phyloP scores from a whole-genome alignment of 495 filamentous ascomycete genomes.

The Astrothelium subdiscretum region DNA sequence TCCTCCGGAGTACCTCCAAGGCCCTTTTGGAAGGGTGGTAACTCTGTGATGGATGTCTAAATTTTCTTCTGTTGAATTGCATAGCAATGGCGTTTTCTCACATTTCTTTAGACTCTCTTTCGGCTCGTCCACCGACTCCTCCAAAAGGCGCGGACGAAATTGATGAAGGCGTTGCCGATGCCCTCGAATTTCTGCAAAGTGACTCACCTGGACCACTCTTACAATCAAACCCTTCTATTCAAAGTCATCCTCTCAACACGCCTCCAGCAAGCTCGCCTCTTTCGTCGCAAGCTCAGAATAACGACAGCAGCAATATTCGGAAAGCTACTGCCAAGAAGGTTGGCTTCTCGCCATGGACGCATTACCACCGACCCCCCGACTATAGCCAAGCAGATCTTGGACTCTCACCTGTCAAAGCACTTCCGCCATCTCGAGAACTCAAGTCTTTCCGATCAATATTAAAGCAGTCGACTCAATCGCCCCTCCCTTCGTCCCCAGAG shows the following conservation, averaged over 20 bases:
- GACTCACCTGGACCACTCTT: not conserved
- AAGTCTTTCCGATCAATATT: constrained; percentile 79
- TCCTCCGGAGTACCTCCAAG: too few relatives aligned
- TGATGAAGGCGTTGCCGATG: constrained; percentile 23
- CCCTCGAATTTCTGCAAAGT: constrained; percentile 23
- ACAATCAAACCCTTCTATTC: not conserved
- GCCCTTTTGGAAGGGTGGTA: too few relatives aligned
- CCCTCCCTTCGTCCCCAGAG: constrained; percentile 1
- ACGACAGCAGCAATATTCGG: constrained; percentile 18
- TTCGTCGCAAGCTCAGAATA: constrained; percentile 10
- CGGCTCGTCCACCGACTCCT: constrained; percentile 49
- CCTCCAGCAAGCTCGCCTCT: constrained; percentile 28
- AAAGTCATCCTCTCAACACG: not conserved
- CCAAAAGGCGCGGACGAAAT: constrained; percentile 37
- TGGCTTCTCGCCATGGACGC: constrained; percentile 48
- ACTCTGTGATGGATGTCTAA: not conserved
- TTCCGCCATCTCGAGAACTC: constrained; percentile 48
- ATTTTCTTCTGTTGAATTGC: not conserved
- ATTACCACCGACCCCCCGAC: constrained; percentile 50
- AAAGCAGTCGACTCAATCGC: constrained; percentile 41
- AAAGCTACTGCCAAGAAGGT: constrained; percentile 49
- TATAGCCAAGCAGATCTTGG: constrained; percentile 29
- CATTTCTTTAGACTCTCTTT: constrained; percentile 24
- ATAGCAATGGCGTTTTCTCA: constrained; percentile 23
- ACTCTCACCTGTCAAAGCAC: constrained; percentile 32